These are phyloP conservation scores for Tylopilus sp. DNA, from an alignment of 1,284 basidiomycete species.

Conservation along the genomic window DNA sequence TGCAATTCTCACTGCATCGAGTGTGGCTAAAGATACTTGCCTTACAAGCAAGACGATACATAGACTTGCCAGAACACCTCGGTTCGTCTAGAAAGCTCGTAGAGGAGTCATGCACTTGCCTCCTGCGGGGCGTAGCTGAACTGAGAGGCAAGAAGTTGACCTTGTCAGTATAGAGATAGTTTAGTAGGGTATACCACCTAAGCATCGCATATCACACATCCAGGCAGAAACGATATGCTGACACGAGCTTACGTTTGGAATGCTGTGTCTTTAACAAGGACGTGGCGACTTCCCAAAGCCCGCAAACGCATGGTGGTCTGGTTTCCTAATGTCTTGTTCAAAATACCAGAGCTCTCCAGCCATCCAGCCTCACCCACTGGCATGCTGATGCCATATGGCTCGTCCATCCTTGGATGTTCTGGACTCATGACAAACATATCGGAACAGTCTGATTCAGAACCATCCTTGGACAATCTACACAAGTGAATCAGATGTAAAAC, in stretches of 20 bases:
- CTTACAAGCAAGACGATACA: slow-evolving; percentile 42
- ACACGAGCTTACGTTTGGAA: slow-evolving; percentile 35
- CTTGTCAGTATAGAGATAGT: slow-evolving; percentile 38
- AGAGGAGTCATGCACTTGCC: not conserved
- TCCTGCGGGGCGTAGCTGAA: slow-evolving; percentile 10
- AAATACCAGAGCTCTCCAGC: too few relatives aligned
- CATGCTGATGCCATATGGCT: not conserved
- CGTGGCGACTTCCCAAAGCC: slow-evolving; percentile 28
- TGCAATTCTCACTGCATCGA: not conserved
- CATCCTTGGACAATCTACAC: slow-evolving; percentile 25
- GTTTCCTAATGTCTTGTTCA: not conserved
- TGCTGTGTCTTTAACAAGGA: slow-evolving; percentile 41
- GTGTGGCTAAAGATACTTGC: slow-evolving; percentile 16
- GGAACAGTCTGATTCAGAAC: slow-evolving; percentile 27
- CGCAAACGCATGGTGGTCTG: slow-evolving; percentile 15
- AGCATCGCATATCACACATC: not conserved
- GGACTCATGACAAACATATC: slow-evolving; percentile 36
- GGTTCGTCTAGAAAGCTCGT: slow-evolving; percentile 18
- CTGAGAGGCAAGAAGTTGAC: slow-evolving; percentile 38
- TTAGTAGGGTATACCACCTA: slow-evolving; percentile 40
- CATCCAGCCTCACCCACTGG: not conserved
- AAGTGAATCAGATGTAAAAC: not conserved
- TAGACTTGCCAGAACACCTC: slow-evolving; percentile 41
- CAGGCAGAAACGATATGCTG: accelerated
- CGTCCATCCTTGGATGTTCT: slow-evolving; percentile 19